Conservation (phyloP, 257 asterid species). For the Ilex asprella region DNA sequence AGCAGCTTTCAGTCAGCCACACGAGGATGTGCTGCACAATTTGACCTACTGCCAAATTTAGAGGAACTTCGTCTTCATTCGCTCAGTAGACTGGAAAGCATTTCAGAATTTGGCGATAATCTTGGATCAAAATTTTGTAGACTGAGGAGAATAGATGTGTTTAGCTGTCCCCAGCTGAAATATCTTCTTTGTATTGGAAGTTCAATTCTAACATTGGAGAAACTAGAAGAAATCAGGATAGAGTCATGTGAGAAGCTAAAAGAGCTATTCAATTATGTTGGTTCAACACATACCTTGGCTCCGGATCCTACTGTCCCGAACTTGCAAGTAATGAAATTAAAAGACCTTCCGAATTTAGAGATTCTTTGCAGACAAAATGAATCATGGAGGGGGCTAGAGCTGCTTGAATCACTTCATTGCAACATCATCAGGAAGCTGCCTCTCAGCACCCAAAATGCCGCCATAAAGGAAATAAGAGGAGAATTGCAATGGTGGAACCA, state of each 20-base stretch:
- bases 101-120: constrained; percentile 3
- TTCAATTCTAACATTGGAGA: not conserved
- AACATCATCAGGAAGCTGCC: constrained; percentile 2
- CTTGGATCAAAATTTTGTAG: constrained; percentile 12
- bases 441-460: not conserved
- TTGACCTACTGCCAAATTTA: too few species aligned
- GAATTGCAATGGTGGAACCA: constrained; percentile 1
- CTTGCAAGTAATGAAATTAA: constrained; percentile 2
- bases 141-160: constrained; percentile 1
- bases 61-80: too few species aligned
- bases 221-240: constrained; percentile 1
- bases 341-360: not conserved
- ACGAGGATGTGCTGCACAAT: too few species aligned
- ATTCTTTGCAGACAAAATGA: not conserved
- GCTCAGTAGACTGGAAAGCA: not conserved
- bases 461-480: not conserved
- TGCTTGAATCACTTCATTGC: not conserved
- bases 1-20: too few species aligned
- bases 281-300: not conserved
- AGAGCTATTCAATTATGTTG: not conserved
- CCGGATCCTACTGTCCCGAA: constrained; percentile 4
- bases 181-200: constrained; percentile 2
- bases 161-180: not conserved
- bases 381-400: constrained; percentile 10
- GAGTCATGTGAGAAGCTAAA: not conserved